Conservation (phyloP, 2,329 filamentous ascomycete genomes). For the Fulvia fulva region DNA sequence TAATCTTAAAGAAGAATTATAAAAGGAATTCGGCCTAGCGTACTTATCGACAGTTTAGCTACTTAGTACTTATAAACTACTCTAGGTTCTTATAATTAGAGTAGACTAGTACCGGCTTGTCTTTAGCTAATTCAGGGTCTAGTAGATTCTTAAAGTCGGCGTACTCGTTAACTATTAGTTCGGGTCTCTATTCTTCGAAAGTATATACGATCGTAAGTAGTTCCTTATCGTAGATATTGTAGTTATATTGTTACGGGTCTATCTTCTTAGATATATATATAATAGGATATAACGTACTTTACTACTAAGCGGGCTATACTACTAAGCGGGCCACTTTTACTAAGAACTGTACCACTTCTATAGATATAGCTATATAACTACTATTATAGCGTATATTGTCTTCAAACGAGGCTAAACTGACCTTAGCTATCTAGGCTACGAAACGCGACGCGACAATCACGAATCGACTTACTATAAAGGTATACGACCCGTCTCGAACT, state of each 20-base stretch:
- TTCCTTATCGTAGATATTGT: conserved; percentile 3
- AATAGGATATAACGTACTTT: no score
- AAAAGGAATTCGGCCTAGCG: not conserved
- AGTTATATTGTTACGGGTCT: not conserved
- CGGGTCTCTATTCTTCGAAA: not conserved
- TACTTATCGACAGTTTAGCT: not conserved
- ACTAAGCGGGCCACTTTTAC: no score
- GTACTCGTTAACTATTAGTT: not conserved
- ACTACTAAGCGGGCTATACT: no score
- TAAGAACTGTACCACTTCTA: no score
- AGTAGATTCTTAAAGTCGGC: not conserved
- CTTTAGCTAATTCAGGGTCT: not conserved
- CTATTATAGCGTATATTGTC: no score
- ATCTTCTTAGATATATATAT: conserved; percentile 6
- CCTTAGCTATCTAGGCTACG: no score
- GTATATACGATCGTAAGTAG: not conserved
- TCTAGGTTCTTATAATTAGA: conserved; percentile 4
- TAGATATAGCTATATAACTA: no score
- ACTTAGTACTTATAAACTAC: conserved; percentile 4
- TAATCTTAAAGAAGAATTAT: not conserved
- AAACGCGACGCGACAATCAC: no score
- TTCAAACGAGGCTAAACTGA: no score
- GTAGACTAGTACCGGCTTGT: not conserved
- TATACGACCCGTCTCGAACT: no score
- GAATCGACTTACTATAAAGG: no score